Conservation (phyloP, 768 basidiomycete genomes). For the Pulveroboletus frians region DNA sequence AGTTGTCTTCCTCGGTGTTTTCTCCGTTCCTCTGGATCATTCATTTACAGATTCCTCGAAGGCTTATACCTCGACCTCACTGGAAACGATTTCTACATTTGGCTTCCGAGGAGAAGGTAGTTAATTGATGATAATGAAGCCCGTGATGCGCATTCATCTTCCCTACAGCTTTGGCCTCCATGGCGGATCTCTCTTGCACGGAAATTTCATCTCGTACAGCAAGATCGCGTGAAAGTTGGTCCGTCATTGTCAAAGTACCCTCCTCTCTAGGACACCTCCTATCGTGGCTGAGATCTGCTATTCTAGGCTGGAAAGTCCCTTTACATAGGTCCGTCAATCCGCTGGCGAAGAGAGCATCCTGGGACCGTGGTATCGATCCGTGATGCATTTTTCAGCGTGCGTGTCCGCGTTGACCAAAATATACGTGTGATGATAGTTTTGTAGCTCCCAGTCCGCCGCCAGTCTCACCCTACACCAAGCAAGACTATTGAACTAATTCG, state of each 20-base stretch:
- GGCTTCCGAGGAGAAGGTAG: constrained; percentile 94
- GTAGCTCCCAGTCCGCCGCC: constrained; percentile 77
- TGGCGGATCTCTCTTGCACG: constrained; percentile 70
- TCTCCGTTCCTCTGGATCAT: neutral
- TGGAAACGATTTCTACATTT: constrained; percentile 59
- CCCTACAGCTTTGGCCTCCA: constrained; percentile 71
- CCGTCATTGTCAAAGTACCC: constrained; percentile 71
- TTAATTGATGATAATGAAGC: neutral
- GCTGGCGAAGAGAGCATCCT: constrained; percentile 65
- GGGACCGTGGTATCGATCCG: constrained; percentile 83
- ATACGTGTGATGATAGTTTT: constrained; percentile 3
- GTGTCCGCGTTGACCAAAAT: constrained; percentile 20
- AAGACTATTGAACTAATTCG: constrained; percentile 64
- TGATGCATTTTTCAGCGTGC: constrained; percentile 86
- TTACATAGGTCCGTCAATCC: constrained; percentile 67
- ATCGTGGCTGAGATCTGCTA: neutral
- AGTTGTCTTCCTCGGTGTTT: constrained; percentile 25
- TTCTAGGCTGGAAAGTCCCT: constrained; percentile 58
- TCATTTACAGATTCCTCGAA: constrained; percentile 64
- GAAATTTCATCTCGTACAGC: constrained; percentile 79
- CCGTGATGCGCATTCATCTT: constrained; percentile 8
- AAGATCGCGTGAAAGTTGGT: constrained; percentile 61
- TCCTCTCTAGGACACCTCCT: neutral
- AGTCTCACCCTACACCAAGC: constrained; percentile 55
- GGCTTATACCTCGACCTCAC: constrained; percentile 45